Percentiles rank a stretch among this genome's conserved stretches.
phyloP scores from a whole-genome alignment of 2,329 filamentous ascomycete genomes.

The Fusarium sp. region DNA sequence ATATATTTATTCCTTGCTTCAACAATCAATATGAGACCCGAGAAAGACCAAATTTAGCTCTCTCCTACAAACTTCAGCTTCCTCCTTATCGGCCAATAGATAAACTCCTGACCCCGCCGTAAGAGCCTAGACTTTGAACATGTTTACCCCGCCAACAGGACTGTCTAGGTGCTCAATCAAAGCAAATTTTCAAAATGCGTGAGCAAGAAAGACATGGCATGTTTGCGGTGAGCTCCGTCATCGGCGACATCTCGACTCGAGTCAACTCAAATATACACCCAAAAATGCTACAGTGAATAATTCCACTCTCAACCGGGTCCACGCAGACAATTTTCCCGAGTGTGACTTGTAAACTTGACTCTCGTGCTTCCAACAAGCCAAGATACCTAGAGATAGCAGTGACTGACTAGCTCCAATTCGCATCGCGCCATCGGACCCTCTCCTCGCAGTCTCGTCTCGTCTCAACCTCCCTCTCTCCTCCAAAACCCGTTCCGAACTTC shows the following conservation, averaged over 20 bases:
- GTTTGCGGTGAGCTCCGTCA: slow-evolving; percentile 35
- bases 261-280: not conserved
- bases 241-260: slow-evolving; percentile 17
- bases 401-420: slow-evolving; percentile 28
- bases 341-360: slow-evolving; percentile 17
- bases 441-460: slow-evolving; percentile 12
- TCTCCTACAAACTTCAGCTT: slow-evolving; percentile 1
- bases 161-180: not conserved
- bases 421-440: slow-evolving; percentile 34
- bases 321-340: not conserved
- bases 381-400: slow-evolving; percentile 1
- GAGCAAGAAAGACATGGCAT: slow-evolving; percentile 10
- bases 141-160: slow-evolving; percentile 34
- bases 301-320: slow-evolving; percentile 17
- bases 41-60: slow-evolving; percentile 8
- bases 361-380: not conserved
- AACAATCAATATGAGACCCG: too few species aligned
- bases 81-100: slow-evolving; percentile 21
- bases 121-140: slow-evolving; percentile 16
- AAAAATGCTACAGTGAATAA: slow-evolving; percentile 10
- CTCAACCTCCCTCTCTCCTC: slow-evolving; percentile 19
- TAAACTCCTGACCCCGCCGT: slow-evolving; percentile 14
- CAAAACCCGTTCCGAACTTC: slow-evolving; percentile 16
- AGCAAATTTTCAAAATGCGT: slow-evolving; percentile 26
- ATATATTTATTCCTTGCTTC: too few species aligned